These are phyloP conservation scores for Trichoderma asperellum DNA, from an alignment of 2,329 filamentous ascomycete species.

Conservation along the genomic window DNA sequence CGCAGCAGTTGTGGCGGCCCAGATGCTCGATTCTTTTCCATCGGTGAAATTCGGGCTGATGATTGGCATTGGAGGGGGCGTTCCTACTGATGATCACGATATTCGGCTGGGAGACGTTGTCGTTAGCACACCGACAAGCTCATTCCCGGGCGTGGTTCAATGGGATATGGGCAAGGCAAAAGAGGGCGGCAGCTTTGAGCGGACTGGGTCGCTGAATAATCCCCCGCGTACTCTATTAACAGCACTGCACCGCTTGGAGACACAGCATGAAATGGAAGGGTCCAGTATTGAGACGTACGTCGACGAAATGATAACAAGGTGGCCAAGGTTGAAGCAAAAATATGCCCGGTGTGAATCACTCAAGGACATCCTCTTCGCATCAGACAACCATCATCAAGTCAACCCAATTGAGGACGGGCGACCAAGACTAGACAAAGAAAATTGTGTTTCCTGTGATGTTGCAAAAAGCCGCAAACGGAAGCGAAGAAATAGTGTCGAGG, in stretches of 20 bases:
- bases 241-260: not conserved
- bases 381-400: not conserved
- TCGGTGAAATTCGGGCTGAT: constrained; percentile 29
- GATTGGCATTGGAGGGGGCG: not conserved
- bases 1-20: constrained; percentile 38
- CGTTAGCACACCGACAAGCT: not conserved
- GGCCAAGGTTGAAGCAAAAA: not conserved
- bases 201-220: not conserved
- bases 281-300: not conserved
- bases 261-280: not conserved
- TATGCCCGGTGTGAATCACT: not conserved
- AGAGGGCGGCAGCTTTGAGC: not conserved
- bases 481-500: not conserved
- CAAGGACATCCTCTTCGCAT: not conserved
- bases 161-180: constrained; percentile 25
- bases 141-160: constrained; percentile 23
- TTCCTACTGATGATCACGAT: not conserved
- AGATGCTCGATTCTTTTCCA: constrained; percentile 41
- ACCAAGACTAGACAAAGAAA: rapidly evolving
- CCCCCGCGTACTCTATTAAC: not conserved
- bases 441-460: not conserved
- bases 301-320: not conserved
- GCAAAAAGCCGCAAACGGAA: not conserved
- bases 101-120: not conserved
- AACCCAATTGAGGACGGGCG: not conserved